A percentile compares a stretch with the other conserved stretches of the same genome.
These are phyloP conservation scores for Mycena galopus DNA, from an alignment of 768 basidiomycete genomes.

Conservation along the genomic window DNA sequence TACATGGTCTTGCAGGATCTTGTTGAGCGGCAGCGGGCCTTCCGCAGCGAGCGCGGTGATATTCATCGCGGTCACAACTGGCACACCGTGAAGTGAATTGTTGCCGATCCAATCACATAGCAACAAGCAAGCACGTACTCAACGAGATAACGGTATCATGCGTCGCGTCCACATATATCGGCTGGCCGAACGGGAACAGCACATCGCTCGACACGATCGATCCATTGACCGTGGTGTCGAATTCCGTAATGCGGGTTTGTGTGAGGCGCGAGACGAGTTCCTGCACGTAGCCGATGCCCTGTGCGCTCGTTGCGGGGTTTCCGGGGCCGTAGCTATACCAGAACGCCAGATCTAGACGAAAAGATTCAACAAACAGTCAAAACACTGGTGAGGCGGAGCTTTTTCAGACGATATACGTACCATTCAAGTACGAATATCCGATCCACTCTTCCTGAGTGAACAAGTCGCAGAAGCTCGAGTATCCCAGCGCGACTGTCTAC, in stretches of 20 bases:
- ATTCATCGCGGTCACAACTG: conserved; percentile 80
- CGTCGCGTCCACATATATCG: conserved; percentile 78
- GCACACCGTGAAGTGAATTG: too few species aligned
- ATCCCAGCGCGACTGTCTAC: conserved; percentile 84
- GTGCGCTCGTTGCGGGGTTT: conserved; percentile 70
- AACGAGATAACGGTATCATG: conserved; percentile 83
- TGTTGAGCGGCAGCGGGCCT: conserved; percentile 74
- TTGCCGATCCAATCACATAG: background rate
- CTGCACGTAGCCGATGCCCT: conserved; percentile 77
- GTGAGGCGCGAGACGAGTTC: conserved; percentile 81
- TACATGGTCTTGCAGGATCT: conserved; percentile 67
- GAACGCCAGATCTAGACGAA: conserved; percentile 59
- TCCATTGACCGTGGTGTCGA: conserved; percentile 75
- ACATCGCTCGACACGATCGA: conserved; percentile 68
- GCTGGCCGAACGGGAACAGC: conserved; percentile 69
- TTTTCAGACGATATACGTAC: conserved; percentile 39
- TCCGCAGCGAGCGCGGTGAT: conserved; percentile 70
- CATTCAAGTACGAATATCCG: conserved; percentile 74
- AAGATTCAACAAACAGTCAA: background rate
- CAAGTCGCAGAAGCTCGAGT: conserved; percentile 80
- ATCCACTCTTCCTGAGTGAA: conserved; percentile 89
- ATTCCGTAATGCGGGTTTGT: conserved; percentile 64
- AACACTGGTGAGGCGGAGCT: too few species aligned
- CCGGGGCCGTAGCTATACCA: conserved; percentile 81
- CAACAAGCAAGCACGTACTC: conserved; percentile 51